These are phyloP conservation scores for Melampsora occidentalis DNA, from an alignment of 1,284 basidiomycete genomes.

Conservation along the genomic window DNA sequence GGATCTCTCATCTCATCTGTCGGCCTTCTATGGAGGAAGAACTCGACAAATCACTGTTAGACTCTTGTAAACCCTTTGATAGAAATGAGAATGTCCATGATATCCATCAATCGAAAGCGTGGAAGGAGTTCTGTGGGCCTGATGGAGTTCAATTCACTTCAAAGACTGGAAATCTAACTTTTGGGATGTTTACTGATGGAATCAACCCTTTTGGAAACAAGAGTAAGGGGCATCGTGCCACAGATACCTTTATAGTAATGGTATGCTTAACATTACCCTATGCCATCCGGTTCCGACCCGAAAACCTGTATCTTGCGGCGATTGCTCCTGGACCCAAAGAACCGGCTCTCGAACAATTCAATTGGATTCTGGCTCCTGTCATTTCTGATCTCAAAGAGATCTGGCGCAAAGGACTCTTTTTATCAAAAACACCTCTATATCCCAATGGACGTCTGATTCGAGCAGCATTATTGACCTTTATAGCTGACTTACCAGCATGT, in stretches of 20 bases:
- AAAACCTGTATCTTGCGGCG: constrained; percentile 48
- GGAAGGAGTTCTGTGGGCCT: constrained; percentile 8
- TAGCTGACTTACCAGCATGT: constrained; percentile 43
- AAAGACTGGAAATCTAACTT: neutral
- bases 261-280: constrained; percentile 41
- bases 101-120: constrained; percentile 2
- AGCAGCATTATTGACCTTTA: constrained; percentile 22
- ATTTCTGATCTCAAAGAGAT: constrained; percentile 51
- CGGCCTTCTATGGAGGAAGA: constrained; percentile 2
- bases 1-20: constrained; percentile 14
- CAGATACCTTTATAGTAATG: constrained; percentile 23
- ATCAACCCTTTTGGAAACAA: constrained; percentile 30
- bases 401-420: constrained; percentile 51
- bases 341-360: constrained; percentile 52
- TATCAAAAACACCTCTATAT: constrained; percentile 4
- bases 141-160: constrained; percentile 8
- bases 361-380: constrained; percentile 51
- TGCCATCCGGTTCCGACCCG: constrained; percentile 40
- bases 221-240: neutral
- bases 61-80: neutral
- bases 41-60: neutral
- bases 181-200: constrained; percentile 31
- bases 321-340: constrained; percentile 56
- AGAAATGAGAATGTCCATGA: neutral
- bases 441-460: neutral